Base-by-base conservation (phyloP, 345 rosid genomes). In the Mercurialis annua region DNA sequence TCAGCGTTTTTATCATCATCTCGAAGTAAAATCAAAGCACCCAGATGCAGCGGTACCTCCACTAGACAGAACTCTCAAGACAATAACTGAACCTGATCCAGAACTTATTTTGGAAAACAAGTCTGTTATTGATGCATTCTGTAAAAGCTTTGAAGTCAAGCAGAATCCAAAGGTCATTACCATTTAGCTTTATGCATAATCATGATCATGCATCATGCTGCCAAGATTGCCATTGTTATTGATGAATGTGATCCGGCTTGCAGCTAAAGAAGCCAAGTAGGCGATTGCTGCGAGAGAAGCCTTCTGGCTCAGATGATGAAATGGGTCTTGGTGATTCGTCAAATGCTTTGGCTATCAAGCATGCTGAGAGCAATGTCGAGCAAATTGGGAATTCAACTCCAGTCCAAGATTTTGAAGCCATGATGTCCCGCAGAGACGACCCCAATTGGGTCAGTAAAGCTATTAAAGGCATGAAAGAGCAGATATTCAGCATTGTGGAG, bases 11-110 rank as follows among this genome's bases (percentile, higher is more conserved):
- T 91, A 85, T 74, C 77, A 73, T 69, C 80, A 73, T 73, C 87
- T 94, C 51, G 96, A 94, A 70, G 69, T 91, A 78, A 94, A 89
- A 80, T 88, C 93, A 21, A 85, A 78, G 84, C 67, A 82, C 23
- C 76, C 80, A 36, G 89, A 87, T 83, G 90, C 91, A 63, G 79
- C 85, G 67, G 87, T 89, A 52, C 92, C 98, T 44, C 92, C 87
- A 47, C 59, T 90, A 61, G 94, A 90, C 80, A 78, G 75, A 72
- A 79, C 94, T 62, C 85, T 90, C 63, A 90, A 79, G 82, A 89
- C 65, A 71, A 74, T 90, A 31, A 81, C 82, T 36, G 92, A 82
- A 78, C 92, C 88, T 53, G 91, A 93, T 76, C 74, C 57, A 40
- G 84, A 91, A 59, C 80, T 89, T 76, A 38, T 81, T 59, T 80